Percentiles rank a stretch among this genome's conserved stretches.
These are phyloP conservation scores for Penicillium corylophilum DNA, from an alignment of 2,329 filamentous ascomycete genomes.

Conservation along the genomic window DNA sequence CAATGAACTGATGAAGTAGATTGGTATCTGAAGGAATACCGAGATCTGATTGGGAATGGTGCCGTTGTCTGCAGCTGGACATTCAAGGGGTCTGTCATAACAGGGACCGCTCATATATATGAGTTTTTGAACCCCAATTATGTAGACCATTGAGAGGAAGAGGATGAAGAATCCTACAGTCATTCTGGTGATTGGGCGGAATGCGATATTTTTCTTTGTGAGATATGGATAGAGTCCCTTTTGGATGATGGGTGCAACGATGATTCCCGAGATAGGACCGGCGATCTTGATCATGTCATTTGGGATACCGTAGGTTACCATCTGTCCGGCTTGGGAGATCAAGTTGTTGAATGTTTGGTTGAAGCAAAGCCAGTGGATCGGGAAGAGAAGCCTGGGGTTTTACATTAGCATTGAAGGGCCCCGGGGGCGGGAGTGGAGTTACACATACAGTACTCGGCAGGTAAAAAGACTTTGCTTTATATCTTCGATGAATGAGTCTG, in stretches of 20 bases:
- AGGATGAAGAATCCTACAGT: conserved; percentile 57
- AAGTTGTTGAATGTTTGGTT: conserved; percentile 24
- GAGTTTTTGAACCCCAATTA: conserved; percentile 57
- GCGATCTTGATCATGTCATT: conserved; percentile 64
- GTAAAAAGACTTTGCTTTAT: conserved; percentile 5
- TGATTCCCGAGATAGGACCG: conserved; percentile 59
- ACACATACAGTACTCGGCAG: conserved; percentile 4
- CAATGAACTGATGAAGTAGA: conserved; percentile 39
- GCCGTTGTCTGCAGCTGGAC: conserved; percentile 19
- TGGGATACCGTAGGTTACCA: conserved; percentile 52
- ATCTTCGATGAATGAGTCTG: conserved; percentile 8
- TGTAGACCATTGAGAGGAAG: conserved; percentile 56
- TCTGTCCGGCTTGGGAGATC: conserved; percentile 54
- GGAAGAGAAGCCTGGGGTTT: conserved; percentile 10
- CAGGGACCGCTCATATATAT: conserved; percentile 60
- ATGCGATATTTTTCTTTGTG: conserved; percentile 51
- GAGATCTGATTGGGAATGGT: conserved; percentile 32
- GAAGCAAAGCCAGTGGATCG: conserved; percentile 16
- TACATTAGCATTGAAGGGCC: no score
- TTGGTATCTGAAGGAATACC: conserved; percentile 43
- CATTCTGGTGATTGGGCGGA: conserved; percentile 57
- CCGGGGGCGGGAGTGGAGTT: no score
- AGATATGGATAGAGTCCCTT: conserved; percentile 59
- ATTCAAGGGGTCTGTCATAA: conserved; percentile 45
- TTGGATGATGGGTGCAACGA: conserved; percentile 55